A percentile compares a stretch with the other conserved stretches of the same genome.
phyloP scores from a whole-genome alignment of 192 early-diverging fungal genomes.

The Pecoramyces ruminantium region DNA sequence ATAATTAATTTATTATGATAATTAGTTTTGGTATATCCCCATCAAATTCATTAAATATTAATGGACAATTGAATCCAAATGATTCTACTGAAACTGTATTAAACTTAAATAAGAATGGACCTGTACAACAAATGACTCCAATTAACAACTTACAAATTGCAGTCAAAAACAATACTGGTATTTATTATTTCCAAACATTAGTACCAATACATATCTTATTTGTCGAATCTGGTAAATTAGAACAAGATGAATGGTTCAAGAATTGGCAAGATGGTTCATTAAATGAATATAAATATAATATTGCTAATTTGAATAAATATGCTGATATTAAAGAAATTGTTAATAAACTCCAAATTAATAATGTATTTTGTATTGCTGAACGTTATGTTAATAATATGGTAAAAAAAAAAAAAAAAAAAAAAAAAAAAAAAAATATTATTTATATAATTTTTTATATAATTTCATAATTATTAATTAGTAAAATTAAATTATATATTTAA shows the following conservation, averaged over 20 bases:
- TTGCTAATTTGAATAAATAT: constrained; percentile 18
- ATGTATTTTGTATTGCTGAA: constrained; percentile 49
- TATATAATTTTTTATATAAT: too few relatives aligned
- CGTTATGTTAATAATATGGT: constrained; percentile 30
- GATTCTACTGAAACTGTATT: constrained; percentile 7
- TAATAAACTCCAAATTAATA: constrained; percentile 33
- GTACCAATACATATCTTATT: constrained; percentile 42
- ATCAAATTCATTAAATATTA: constrained; percentile 14
- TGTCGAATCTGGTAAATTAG: constrained; percentile 18
- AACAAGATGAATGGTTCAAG: constrained; percentile 28
- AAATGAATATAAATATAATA: not conserved
- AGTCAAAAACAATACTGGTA: constrained; percentile 26
- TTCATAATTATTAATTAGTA: too few relatives aligned
- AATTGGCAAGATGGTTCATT: constrained; percentile 20
- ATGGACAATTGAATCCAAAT: constrained; percentile 9
- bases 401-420: not conserved
- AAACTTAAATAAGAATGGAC: constrained; percentile 4
- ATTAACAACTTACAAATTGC: constrained; percentile 29
- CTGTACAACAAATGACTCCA: constrained; percentile 15
- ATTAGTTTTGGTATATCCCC: constrained; percentile 24
- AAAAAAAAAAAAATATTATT: not conserved
- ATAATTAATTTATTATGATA: too few relatives aligned
- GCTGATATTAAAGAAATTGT: constrained; percentile 21
- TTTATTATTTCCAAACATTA: constrained; percentile 24
- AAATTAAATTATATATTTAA: too few relatives aligned